Evolutionary conservation across 352 stramenopile species (phyloP), one percentile per base, ranked within the genome.

Genomic region (Phytopythium vexans): DNA sequence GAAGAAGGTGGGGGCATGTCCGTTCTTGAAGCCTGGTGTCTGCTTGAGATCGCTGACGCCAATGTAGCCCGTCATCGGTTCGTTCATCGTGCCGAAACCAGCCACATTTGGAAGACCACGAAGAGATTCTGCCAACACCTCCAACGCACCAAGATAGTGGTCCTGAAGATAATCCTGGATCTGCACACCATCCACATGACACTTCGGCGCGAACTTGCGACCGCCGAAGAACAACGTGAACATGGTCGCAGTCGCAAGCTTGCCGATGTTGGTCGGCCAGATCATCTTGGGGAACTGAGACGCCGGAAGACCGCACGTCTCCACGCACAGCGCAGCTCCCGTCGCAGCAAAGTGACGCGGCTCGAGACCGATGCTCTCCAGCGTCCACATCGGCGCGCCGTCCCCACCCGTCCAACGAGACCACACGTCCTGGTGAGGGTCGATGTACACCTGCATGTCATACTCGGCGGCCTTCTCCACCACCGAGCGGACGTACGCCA

Each of bases 351-450:
- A 72, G 53, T 77, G 64, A 11, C 55, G 46, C 33, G 55, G 55
- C 52, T 90, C 64, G 16, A 94, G 72, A 1, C 85, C 86, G 8
- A 88, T 60, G 27, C 67, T 50, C 47, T 88, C 68, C 16, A 95
- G 80, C 16, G 86, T 95, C 86, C 86, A 95, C 34, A 88, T 56
- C 0, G 84, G 86, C 3, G 86, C 82, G 27, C 86, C 86, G 56
- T 95, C 84, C 2, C 86, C 85, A 35, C 86, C 86, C 0, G 82
- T 91, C 70, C 73, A 95, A 16, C 84, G 74, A 14, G 74, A 88
- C 84, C 84, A 95, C 31, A 94, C 84, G 55, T 95, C 86, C 64
- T 95, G 86, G 54, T 95, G 86, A 15, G 77, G 81, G 42, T 95
- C 80, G n/a, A 95, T 82, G 53, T 89, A 92, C 15, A 94, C 62